Evolutionary conservation across 805 yeast species (phyloP), one percentile per base, ranked within the genome.

Genomic region (Ogataea paraovalis): DNA sequence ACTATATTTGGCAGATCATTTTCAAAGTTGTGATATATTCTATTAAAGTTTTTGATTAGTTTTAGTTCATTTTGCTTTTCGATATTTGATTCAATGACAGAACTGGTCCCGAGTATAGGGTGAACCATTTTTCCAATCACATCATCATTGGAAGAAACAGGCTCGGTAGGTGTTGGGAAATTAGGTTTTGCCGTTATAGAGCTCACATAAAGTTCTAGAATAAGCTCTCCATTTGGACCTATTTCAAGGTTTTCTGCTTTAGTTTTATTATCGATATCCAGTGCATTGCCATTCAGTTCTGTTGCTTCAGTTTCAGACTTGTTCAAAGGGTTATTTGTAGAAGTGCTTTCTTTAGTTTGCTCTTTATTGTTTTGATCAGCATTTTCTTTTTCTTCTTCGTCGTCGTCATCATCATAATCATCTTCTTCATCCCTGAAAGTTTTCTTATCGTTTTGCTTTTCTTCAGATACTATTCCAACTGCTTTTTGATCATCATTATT

Each of bases 21-120:
- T 61, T 87, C 95, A 60, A 85, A 85, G 55, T 75, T 80, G 59
- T 86, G 94, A 58, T 86, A 86, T 3, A 85, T 78, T 54, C 79
- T 83, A 66, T 82, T 82, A 69, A 85, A 84, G 59, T 80, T 85
- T 49, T 74, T 78, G 48, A 85, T 79, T 40, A 78, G 48, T 44
- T 64, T 65, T 14, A 64, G 42, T 51, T 67, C 72, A 42, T 67
- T 69, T 45, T 60, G 65, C 25, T 64, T 63, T 44, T 66, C 71
- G 41, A 73, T 71, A 51, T 73, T 75, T 12, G 78, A 78, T 59
- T 65, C 54, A 61, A 67, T 51, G 6, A 69, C 70, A 1, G 69
- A 67, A 2, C 66, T 46, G 0, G 69, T 64, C 10, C 72, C 70
- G 25, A 67, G 42, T 16, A 68, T 57, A 5, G 70, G 70, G 50